These are phyloP conservation scores for Taiwanofungus camphoratus DNA, from an alignment of 1,284 basidiomycete genomes.

Conservation along the genomic window DNA sequence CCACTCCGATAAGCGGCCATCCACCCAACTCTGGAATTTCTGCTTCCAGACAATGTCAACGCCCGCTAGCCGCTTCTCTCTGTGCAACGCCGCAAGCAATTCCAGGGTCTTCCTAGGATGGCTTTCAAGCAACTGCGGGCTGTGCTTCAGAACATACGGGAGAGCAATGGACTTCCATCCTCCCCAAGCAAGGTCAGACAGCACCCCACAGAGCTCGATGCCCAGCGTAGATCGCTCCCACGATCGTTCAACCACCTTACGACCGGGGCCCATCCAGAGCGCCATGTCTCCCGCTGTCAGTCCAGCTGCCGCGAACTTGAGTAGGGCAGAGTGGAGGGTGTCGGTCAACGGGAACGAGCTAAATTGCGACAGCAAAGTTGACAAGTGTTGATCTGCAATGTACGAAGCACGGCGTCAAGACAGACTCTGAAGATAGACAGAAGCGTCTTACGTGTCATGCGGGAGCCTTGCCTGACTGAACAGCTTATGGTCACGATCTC, in stretches of 20 bases:
- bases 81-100: constrained; percentile 45
- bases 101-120: constrained; percentile 38
- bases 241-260: constrained; percentile 48
- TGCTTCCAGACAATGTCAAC: constrained; percentile 54
- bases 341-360: constrained; percentile 33
- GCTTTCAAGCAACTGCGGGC: constrained; percentile 38
- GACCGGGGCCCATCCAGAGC: constrained; percentile 56
- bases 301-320: constrained; percentile 45
- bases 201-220: constrained; percentile 47
- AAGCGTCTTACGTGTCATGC: constrained; percentile 44
- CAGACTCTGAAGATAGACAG: background rate
- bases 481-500: constrained; percentile 47
- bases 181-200: constrained; percentile 62
- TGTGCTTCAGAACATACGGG: constrained; percentile 48
- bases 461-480: constrained; percentile 60
- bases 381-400: constrained; percentile 43
- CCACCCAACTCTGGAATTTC: constrained; percentile 42
- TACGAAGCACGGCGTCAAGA: background rate
- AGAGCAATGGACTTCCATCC: constrained; percentile 67
- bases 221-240: constrained; percentile 40
- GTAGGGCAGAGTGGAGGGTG: constrained; percentile 35
- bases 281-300: constrained; percentile 60
- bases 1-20: constrained; percentile 30
- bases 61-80: constrained; percentile 43
- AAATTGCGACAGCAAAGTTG: constrained; percentile 39